Evolutionary conservation across 1,139 yeast species (phyloP).

Genomic region (Taphrina wiesneri): DNA sequence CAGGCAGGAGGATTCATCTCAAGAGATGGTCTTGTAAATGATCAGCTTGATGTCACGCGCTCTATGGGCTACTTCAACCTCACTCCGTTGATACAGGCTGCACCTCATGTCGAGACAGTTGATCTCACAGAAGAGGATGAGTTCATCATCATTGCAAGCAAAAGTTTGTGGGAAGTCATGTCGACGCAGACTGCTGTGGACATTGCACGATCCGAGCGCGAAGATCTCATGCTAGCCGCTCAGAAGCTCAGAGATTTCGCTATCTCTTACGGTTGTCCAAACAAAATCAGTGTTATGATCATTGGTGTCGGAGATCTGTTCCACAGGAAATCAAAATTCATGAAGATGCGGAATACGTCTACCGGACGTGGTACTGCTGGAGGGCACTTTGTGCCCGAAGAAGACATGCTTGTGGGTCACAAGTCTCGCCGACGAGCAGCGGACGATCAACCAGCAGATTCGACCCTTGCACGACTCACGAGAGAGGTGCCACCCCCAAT

Average conservation of each 20-base stretch:
- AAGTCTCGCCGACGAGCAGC: constrained; percentile 30
- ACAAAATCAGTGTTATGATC: constrained; percentile 82
- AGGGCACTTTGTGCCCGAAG: constrained; percentile 16
- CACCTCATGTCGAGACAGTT: constrained; percentile 71
- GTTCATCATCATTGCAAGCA: constrained; percentile 80
- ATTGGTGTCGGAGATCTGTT: constrained; percentile 57
- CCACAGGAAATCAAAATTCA: constrained; percentile 40
- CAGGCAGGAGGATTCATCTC: constrained; percentile 90
- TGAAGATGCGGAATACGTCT: constrained; percentile 44
- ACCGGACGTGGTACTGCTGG: constrained; percentile 18
- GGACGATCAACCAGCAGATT: constrained; percentile 34
- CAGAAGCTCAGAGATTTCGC: constrained; percentile 93
- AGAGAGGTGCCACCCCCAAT: constrained; percentile 88
- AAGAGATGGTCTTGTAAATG: constrained; percentile 82
- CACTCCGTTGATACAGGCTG: constrained; percentile 85
- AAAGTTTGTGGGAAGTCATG: constrained; percentile 80
- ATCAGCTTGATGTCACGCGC: constrained; percentile 76
- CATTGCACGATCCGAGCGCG: constrained; percentile 76
- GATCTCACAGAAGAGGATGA: constrained; percentile 73
- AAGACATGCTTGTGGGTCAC: constrained; percentile 19
- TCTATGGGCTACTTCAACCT: constrained; percentile 82
- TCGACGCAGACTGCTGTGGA: constrained; percentile 87
- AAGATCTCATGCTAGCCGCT: constrained; percentile 88
- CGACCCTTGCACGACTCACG: constrained; percentile 35
- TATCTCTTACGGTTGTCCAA: constrained; percentile 82